A percentile compares a stretch with the other conserved stretches of the same genome.
Conservation (phyloP, 495 filamentous ascomycete species). For the Friedmanniomyces simplex region DNA sequence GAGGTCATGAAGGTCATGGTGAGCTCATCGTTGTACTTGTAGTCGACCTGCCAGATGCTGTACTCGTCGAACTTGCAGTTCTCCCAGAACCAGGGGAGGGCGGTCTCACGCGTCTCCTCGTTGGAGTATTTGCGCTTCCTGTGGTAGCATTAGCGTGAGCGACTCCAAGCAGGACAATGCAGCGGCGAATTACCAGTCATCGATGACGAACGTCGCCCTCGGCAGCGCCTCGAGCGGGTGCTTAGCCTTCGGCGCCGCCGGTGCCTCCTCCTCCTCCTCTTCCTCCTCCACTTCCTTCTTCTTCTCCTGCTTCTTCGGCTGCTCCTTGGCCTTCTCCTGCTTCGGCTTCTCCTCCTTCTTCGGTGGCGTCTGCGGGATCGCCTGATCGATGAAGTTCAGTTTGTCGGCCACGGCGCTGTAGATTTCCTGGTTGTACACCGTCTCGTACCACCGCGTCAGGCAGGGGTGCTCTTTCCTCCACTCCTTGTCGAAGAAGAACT, state of each 20-base stretch:
- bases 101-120: constrained; percentile 68
- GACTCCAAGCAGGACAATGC: too few relatives aligned
- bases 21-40: constrained; percentile 98
- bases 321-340: constrained; percentile 35
- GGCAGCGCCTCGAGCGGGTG: constrained; percentile 86
- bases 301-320: constrained; percentile 41
- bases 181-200: constrained; percentile 56
- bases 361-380: constrained; percentile 75
- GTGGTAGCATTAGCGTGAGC: neutral
- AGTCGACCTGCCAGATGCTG: constrained; percentile 82
- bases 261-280: constrained; percentile 59
- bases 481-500: constrained; percentile 80
- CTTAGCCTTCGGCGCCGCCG: constrained; percentile 79
- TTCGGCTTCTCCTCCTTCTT: constrained; percentile 64
- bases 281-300: constrained; percentile 43
- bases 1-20: constrained; percentile 95
- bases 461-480: constrained; percentile 73
- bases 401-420: constrained; percentile 69
- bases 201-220: constrained; percentile 67
- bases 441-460: constrained; percentile 86
- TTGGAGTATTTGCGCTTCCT: constrained; percentile 96
- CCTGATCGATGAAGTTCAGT: constrained; percentile 69
- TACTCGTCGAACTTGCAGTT: constrained; percentile 86
- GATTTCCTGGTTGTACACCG: constrained; percentile 80
- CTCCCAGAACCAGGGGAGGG: constrained; percentile 96